Evolutionary conservation across 2,329 filamentous ascomycete species (phyloP).

Genomic region (Nectriaceae sp.): DNA sequence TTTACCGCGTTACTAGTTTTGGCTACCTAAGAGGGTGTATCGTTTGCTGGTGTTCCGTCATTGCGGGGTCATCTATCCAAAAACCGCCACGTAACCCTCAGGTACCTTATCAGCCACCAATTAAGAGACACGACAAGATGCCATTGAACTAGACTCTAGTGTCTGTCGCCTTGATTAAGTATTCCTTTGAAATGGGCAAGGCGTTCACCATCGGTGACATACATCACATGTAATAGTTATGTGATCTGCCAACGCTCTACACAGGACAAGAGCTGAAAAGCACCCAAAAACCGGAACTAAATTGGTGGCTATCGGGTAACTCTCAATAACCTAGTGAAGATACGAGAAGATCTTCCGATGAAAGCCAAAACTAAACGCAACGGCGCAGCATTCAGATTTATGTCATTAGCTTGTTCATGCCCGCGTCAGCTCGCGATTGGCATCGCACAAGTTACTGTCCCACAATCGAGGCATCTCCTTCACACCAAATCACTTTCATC

Average conservation of each 20-base stretch:
- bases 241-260: background rate
- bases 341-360: background rate
- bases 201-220: background rate
- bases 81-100: no score
- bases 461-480: constrained; percentile 6
- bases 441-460: background rate
- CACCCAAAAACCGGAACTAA: background rate
- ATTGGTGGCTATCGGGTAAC: background rate
- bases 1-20: no score
- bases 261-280: background rate
- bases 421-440: background rate
- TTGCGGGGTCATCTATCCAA: no score
- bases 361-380: background rate
- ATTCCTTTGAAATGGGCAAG: background rate
- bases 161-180: background rate
- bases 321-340: background rate
- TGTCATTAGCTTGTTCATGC: background rate
- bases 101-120: background rate
- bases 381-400: background rate
- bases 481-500: constrained; percentile 7
- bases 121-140: background rate
- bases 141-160: background rate
- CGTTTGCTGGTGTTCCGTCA: no score
- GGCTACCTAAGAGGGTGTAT: no score
- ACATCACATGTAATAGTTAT: background rate